Base-by-base conservation (phyloP, 2,329 filamentous ascomycete species). In the Sarocladium strictum region DNA sequence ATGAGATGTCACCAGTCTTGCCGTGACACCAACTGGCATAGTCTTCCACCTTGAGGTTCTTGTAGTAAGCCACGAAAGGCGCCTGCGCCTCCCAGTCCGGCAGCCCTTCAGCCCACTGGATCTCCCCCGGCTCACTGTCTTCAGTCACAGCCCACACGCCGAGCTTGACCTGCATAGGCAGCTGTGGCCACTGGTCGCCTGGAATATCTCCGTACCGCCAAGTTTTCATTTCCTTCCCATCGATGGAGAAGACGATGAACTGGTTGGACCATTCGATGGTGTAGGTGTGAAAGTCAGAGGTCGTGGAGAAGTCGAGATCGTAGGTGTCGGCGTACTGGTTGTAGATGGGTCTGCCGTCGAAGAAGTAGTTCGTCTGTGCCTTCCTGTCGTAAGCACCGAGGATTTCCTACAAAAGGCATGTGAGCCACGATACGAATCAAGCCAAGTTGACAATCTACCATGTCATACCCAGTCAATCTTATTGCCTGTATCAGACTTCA, bases 311-410 rank as follows among this genome's bases (percentile, higher is more conserved):
- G 43, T 61, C 53, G 45, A 84, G 70, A 24, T 68, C 61, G 64
- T 79, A 73, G 38, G 70, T 78, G 49, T 75, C 72, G 60, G 79
- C 75, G 62, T 75, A 78, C 35, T 71, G 72, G 47, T 75, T 75
- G 26, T 72, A 78, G 57, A 83, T 73, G 40, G 80, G 81, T 65
- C 65, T 57, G 55, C 85, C 85, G 72, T 89, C 86, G 67, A 83
- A 83, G 65, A 87, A 88, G 73, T 92, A 96, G 73, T 95, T 95
- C 60, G 81, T 84, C 67, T 93, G 88, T 2, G 89, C 88, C 62
- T 90, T 75, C 19, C 74, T 72, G 53, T 63, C 58, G 49, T 56
- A 63, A 5, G 63, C 64, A 2, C 64, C 64, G 43, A 66, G 63
- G 54, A 66, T 59, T 53, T 65, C 64, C 64, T 66, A 11, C 17